Conservation (phyloP, 257 asterid genomes). For the Rehmannia glutinosa region DNA sequence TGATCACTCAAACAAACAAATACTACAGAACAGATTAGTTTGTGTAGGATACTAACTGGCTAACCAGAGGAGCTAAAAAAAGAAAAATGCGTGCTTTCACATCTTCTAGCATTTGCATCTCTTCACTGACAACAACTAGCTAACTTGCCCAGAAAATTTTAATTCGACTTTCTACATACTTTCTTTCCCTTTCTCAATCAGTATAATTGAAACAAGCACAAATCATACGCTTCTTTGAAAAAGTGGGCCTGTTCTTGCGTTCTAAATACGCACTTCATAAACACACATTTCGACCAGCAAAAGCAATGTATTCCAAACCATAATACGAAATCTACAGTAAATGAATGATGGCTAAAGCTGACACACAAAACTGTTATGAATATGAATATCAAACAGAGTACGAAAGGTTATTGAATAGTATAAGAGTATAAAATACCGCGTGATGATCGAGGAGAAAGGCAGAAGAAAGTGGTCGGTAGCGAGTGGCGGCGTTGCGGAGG, state of each 20-base stretch:
- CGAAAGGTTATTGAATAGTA: background rate
- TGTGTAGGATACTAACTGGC: background rate
- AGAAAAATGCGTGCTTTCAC: background rate
- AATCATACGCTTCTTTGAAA: background rate
- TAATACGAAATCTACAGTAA: background rate
- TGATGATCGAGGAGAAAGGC: slow-evolving; percentile 26
- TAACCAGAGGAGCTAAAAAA: background rate
- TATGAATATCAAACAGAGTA: background rate
- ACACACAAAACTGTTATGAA: background rate
- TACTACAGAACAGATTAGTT: background rate
- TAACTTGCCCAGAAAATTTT: background rate
- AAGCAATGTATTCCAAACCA: no score
- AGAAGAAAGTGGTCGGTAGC: slow-evolving; percentile 49
- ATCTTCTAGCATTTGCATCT: background rate
- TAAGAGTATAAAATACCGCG: slow-evolving; percentile 24
- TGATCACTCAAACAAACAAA: background rate
- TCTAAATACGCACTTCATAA: background rate
- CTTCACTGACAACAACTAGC: background rate
- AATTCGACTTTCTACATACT: background rate
- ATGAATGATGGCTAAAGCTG: background rate
- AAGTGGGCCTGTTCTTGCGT: background rate
- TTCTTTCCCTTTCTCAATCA: background rate
- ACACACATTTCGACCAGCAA: no score
- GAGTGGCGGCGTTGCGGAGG: slow-evolving; percentile 38
- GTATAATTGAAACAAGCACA: background rate